Evolutionary conservation across 1,139 yeast species (phyloP).

Genomic region (Lodderomyces orthopsilosis): DNA sequence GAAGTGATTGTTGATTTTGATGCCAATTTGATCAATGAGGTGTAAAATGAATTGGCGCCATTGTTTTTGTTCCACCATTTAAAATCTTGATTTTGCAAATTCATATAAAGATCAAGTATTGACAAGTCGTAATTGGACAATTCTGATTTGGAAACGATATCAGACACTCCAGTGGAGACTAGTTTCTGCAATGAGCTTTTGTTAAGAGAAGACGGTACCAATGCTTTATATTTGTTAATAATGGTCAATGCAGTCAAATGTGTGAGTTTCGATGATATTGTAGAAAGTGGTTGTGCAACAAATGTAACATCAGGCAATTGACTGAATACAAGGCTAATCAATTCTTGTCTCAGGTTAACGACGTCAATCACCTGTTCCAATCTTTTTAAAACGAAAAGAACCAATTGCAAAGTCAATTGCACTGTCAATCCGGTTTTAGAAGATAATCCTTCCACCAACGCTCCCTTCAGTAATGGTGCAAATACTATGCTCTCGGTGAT

Average conservation of each 20-base stretch:
- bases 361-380: constrained; percentile 39
- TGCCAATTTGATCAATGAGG: constrained; percentile 53
- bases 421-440: constrained; percentile 55
- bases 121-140: constrained; percentile 52
- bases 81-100: constrained; percentile 38
- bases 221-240: constrained; percentile 21
- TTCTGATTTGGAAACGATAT: constrained; percentile 32
- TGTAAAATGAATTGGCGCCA: constrained; percentile 49
- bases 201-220: constrained; percentile 18
- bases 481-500: constrained; percentile 63
- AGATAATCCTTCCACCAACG: constrained; percentile 58
- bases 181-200: constrained; percentile 10
- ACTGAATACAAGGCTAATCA: constrained; percentile 27
- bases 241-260: constrained; percentile 27
- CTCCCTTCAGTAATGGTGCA: constrained; percentile 56
- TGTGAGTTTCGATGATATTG: constrained; percentile 18
- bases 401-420: constrained; percentile 63
- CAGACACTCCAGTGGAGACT: constrained; percentile 20
- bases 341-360: constrained; percentile 19
- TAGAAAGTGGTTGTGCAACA: constrained; percentile 19
- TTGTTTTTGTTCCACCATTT: constrained; percentile 67
- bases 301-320: constrained; percentile 29
- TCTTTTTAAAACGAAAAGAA: constrained; percentile 55
- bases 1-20: constrained; percentile 19
- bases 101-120: constrained; percentile 46